Evolutionary conservation across 495 filamentous ascomycete genomes (phyloP).

Genomic region (Annulohypoxylon maeteangense): DNA sequence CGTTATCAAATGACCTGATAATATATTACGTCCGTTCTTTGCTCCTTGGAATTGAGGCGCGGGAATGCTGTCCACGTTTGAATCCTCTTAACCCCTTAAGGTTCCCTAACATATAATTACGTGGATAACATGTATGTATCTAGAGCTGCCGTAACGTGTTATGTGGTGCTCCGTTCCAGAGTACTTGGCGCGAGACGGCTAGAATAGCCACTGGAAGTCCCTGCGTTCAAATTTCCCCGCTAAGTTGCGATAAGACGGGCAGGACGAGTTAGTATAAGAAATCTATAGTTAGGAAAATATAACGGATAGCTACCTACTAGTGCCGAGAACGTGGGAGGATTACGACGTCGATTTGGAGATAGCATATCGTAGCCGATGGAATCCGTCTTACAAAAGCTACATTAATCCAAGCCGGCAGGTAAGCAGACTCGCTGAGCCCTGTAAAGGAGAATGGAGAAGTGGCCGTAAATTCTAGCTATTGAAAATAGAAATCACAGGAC

Average conservation of each 20-base stretch:
- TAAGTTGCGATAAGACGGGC: slow-evolving; percentile 15
- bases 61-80: neutral
- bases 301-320: no score
- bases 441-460: neutral
- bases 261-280: neutral
- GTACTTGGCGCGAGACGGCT: neutral
- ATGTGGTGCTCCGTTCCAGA: neutral
- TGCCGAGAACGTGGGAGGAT: slow-evolving; percentile 23
- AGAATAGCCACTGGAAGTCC: neutral
- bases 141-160: neutral
- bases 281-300: neutral
- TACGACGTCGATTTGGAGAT: slow-evolving; percentile 23
- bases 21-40: slow-evolving; percentile 16
- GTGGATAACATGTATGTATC: neutral
- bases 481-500: slow-evolving; percentile 15
- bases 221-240: slow-evolving; percentile 9
- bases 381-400: slow-evolving; percentile 36
- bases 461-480: slow-evolving; percentile 21
- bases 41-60: neutral
- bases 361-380: slow-evolving; percentile 18
- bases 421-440: neutral
- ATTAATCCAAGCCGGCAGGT: no score
- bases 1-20: slow-evolving; percentile 27
- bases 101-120: slow-evolving; percentile 5
- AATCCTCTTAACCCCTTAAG: neutral